Base-by-base conservation (phyloP, 75 land plant species). In the Pseudotsuga menziesii region DNA sequence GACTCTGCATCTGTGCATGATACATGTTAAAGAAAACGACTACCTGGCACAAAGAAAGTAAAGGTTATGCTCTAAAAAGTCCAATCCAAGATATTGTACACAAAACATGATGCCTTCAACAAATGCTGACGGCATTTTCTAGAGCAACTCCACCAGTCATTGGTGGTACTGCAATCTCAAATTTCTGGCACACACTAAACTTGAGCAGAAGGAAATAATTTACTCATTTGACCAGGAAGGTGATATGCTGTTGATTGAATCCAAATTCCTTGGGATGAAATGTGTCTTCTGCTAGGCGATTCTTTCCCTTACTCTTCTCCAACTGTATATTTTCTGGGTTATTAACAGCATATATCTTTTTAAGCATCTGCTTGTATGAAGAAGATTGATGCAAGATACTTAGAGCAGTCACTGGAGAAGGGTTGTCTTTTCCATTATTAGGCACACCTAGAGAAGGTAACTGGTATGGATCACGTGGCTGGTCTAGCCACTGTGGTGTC, bases 391-490 rank as follows among this genome's bases (percentile, higher is more conserved):
- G 84, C 78, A 91, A 80, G 58, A 91, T 82, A 72, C 87, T 81
- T 63, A 80, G 77, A 54, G 90, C 90, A 60, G 93, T 86, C 3
- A 83, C 57, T 20, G 64, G 25, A 52, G 82, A 82, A 11, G 80
- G 57, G 36, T 23, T 32, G n/a, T 80, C 75, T 44, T 70, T 80
- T 66, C 77, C 75, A n/a, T 67, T 85, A 27, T 35, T 78, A 20
- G 80, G 56, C 5, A 75, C 32, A 52, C 91, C 91, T 1, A 93
- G 62, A 41, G 80, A 80, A 20, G 96, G 96, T 78, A 93, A 75
- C 77, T 91, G 83, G 79, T 91, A 93, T 32, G 96, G 96, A 57
- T 93, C 94, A 76, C 85, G 86, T 16, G 78, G 78, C 74, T 80
- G 83, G 13, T 70, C 63, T 32, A 78, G 74, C 82, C 81, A 78